phyloP scores from a whole-genome alignment of 805 yeast genomes.

The Spathaspora boniae region DNA sequence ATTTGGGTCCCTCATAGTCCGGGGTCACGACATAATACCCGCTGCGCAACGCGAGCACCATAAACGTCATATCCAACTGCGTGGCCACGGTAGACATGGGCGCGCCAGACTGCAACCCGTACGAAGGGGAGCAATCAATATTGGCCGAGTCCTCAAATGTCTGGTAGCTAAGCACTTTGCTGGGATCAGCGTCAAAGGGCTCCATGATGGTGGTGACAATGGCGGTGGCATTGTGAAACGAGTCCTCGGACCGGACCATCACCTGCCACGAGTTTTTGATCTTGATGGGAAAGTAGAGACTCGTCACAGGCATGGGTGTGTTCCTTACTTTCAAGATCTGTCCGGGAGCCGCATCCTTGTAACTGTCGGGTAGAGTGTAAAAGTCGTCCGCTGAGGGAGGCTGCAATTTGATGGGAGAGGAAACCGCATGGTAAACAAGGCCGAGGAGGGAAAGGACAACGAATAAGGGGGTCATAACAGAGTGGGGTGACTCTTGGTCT shows the following conservation, averaged over 20 bases:
- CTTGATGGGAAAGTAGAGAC: conserved; percentile 17
- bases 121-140: conserved; percentile 25
- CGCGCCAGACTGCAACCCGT: conserved; percentile 17
- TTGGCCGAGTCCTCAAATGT: conserved; percentile 27
- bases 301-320: conserved; percentile 17
- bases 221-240: conserved; percentile 23
- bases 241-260: conserved; percentile 20
- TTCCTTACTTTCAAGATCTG: conserved; percentile 20
- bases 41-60: conserved; percentile 17
- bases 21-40: conserved; percentile 34
- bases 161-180: conserved; percentile 26
- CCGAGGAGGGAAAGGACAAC: too few species aligned
- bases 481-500: too few species aligned
- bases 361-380: conserved; percentile 22
- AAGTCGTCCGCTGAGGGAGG: conserved; percentile 20
- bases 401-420: too few species aligned
- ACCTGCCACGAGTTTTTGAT: conserved; percentile 21
- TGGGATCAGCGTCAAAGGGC: conserved; percentile 26
- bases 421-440: too few species aligned
- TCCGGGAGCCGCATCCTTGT: conserved; percentile 18
- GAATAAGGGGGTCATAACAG: too few species aligned
- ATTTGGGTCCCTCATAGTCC: conserved; percentile 33
- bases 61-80: conserved; percentile 15
- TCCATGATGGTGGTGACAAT: conserved; percentile 25
- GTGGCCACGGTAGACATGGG: conserved; percentile 10